Evolutionary conservation across 345 rosid genomes (phyloP), one percentile per base, ranked within the genome.

Genomic region (Hirschfeldia incana): DNA sequence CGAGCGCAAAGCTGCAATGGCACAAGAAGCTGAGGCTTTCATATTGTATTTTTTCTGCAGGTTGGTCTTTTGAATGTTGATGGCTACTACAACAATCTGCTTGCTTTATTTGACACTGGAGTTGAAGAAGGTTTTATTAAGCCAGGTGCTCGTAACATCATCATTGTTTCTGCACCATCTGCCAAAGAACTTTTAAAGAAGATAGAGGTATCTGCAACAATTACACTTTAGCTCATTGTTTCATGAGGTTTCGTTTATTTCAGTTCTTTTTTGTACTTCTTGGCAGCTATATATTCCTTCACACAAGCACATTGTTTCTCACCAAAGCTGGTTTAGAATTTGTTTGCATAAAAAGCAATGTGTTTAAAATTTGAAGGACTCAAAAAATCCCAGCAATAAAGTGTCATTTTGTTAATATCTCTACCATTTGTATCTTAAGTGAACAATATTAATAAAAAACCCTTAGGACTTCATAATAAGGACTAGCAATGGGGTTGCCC

Each of bases 271-370:
- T 65, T 17, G 10, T 30, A 61, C 36, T 37, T 55, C 55, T 57
- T 75, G 79, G 83, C 92, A 94, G 98, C 82, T 84, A 75, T 91
- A 88, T 74, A 70, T 82, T 68, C 95, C 97, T 70, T 84, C 84
- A 58, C 97, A 92, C 69, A 86, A 86, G 72, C 92, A 88, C 0
- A 82, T 94, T 39, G 93, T 97, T 74, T 79, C 93, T 44, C 94
- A 83, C 15, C 94, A 92, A 84, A 94, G 93, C 92, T 94, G 97
- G 98, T n/a, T n/a, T n/a, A n/a, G n/a, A n/a, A n/a, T n/a, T n/a
- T n/a, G n/a, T n/a, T n/a, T n/a, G n/a, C n/a, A n/a, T n/a, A n/a
- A n/a, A n/a, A n/a, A n/a, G n/a, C n/a, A n/a, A n/a, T n/a, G n/a
- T n/a, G n/a, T n/a, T n/a, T n/a, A n/a, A n/a, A n/a, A n/a, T n/a